A percentile compares a stretch with the other conserved stretches of the same genome.
These are phyloP conservation scores for Phytophthora pini DNA, from an alignment of 352 stramenopile species.

Conservation along the genomic window DNA sequence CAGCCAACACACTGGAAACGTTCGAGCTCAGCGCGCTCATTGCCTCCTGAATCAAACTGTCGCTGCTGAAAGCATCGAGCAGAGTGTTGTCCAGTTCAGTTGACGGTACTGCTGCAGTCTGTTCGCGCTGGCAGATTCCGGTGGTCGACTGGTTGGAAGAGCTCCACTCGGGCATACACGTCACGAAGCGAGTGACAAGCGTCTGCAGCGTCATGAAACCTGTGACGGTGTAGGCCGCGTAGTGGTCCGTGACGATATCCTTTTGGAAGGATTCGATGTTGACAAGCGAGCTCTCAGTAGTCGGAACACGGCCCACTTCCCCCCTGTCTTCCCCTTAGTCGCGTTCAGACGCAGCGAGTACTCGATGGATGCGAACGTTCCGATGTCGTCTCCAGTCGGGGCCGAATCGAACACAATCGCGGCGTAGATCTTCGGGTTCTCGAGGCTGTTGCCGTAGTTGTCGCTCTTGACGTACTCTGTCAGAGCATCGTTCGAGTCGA, in stretches of 20 bases:
- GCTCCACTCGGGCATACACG: constrained; percentile 51
- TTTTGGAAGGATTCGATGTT: neutral
- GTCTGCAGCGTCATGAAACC: neutral
- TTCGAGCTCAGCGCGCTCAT: constrained; percentile 15
- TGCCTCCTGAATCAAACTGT: constrained; percentile 42
- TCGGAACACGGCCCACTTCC: constrained; percentile 27
- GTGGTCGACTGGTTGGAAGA: constrained; percentile 42
- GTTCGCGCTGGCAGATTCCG: constrained; percentile 46
- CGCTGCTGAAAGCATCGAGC: constrained; percentile 32
- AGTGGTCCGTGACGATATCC: neutral
- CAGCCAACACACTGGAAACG: constrained; percentile 14
- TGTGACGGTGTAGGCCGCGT: neutral
- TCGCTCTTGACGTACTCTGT: constrained; percentile 53
- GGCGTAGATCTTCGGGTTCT: constrained; percentile 56
- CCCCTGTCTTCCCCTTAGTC: constrained; percentile 1
- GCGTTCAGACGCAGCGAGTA: constrained; percentile 45
- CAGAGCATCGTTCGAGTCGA: constrained; percentile 42
- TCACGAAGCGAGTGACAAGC: neutral
- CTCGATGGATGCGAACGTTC: constrained; percentile 51
- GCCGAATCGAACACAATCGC: constrained; percentile 60
- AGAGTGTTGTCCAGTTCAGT: constrained; percentile 34
- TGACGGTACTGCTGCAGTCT: constrained; percentile 31
- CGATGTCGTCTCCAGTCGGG: constrained; percentile 42
- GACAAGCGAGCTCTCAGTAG: constrained; percentile 14
- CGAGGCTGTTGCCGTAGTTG: constrained; percentile 47